Evolutionary conservation across 768 basidiomycete species (phyloP).

Genomic region (Trametes maxima): DNA sequence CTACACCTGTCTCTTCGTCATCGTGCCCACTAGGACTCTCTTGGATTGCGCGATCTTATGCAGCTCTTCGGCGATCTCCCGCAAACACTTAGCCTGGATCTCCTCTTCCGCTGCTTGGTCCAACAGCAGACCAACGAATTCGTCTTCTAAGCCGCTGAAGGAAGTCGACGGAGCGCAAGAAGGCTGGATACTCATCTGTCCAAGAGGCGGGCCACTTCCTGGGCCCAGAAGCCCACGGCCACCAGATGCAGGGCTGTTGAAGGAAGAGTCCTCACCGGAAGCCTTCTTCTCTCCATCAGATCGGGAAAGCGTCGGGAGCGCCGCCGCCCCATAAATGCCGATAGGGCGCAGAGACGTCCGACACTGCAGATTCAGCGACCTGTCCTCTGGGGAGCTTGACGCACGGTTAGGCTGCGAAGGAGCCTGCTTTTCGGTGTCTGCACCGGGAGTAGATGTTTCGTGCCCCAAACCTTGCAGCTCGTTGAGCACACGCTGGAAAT

Average conservation of each 20-base stretch:
- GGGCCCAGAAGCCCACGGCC: background rate
- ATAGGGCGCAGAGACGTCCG: background rate
- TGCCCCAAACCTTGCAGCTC: conserved; percentile 21
- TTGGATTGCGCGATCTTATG: conserved; percentile 12
- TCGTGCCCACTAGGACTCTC: conserved; percentile 10
- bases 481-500: conserved; percentile 20
- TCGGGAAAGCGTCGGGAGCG: too few relatives aligned
- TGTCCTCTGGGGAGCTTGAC: too few relatives aligned
- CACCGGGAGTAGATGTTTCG: background rate
- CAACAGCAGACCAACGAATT: conserved; percentile 14
- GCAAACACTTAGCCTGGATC: conserved; percentile 8
- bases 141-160: conserved; percentile 8
- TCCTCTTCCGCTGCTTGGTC: conserved; percentile 20
- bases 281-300: too few relatives aligned
- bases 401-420: too few relatives aligned
- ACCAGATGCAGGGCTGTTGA: background rate
- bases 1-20: conserved; percentile 1
- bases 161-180: background rate
- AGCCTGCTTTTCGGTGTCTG: background rate
- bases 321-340: background rate
- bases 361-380: too few relatives aligned
- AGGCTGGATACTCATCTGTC: background rate
- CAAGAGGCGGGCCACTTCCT: background rate
- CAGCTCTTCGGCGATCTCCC: conserved; percentile 15
- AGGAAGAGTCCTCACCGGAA: too few relatives aligned